Evolutionary conservation across 768 basidiomycete genomes (phyloP).

Genomic region (Suillus hirtellus): DNA sequence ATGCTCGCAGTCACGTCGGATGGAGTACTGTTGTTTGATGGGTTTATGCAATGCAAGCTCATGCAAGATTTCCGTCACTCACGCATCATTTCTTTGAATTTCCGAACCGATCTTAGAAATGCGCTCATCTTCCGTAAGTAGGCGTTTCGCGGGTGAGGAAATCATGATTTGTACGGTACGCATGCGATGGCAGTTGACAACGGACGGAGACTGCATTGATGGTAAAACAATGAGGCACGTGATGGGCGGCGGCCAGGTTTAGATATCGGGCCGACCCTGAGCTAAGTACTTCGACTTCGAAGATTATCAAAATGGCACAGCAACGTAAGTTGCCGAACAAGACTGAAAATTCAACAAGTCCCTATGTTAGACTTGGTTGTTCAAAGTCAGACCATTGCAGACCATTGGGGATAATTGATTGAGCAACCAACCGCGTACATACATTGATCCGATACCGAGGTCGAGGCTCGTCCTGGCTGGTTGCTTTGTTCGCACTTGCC

Average conservation of each 20-base stretch:
- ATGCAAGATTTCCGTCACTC: constrained; percentile 19
- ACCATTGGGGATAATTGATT: constrained; percentile 1
- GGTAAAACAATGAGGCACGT: constrained; percentile 5
- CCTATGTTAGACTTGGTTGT: background rate
- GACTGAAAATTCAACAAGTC: background rate
- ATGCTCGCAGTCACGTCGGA: constrained; percentile 55
- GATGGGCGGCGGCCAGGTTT: background rate
- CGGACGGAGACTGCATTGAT: background rate
- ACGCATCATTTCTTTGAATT: constrained; percentile 26
- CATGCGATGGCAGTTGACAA: background rate
- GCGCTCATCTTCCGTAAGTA: constrained; percentile 34
- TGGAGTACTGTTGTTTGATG: constrained; percentile 35
- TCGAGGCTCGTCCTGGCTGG: background rate
- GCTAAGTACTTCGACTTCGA: background rate
- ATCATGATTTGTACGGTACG: constrained; percentile 14
- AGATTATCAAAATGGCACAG: background rate
- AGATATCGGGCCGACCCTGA: background rate
- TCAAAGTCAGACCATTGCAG: constrained; percentile 5
- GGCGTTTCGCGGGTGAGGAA: constrained; percentile 35
- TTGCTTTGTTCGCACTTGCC: background rate
- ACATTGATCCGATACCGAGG: constrained; percentile 6
- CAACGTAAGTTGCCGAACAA: background rate
- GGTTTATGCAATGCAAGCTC: constrained; percentile 16
- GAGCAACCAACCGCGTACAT: background rate
- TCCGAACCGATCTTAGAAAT: constrained; percentile 25